These are phyloP conservation scores for Dinochytrium kinnereticum DNA, from an alignment of 371 early-diverging fungal genomes.

Conservation along the genomic window DNA sequence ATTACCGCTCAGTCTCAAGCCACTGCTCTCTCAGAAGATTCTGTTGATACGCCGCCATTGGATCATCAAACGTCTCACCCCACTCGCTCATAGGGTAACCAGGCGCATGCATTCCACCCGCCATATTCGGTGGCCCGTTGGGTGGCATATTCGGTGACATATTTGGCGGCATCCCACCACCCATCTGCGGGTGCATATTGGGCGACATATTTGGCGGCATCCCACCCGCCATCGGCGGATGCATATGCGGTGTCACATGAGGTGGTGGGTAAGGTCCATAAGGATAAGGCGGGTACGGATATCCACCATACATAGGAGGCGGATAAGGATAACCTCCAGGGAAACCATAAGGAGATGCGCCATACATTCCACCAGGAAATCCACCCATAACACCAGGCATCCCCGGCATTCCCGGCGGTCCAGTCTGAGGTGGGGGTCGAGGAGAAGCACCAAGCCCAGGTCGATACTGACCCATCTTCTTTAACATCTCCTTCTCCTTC, in stretches of 20 bases:
- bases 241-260: slow-evolving; percentile 24
- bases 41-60: slow-evolving; percentile 33
- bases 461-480: slow-evolving; percentile 43
- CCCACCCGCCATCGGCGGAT: slow-evolving; percentile 17
- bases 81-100: slow-evolving; percentile 31
- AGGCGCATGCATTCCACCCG: neutral
- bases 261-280: neutral
- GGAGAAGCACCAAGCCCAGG: slow-evolving; percentile 24
- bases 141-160: slow-evolving; percentile 18
- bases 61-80: slow-evolving; percentile 41
- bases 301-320: neutral
- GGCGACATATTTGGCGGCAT: slow-evolving; percentile 11
- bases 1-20: slow-evolving; percentile 46
- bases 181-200: slow-evolving; percentile 27
- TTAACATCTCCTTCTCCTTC: slow-evolving; percentile 47
- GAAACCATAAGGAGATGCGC: neutral
- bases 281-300: neutral
- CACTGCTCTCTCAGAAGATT: slow-evolving; percentile 39
- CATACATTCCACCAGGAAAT: neutral
- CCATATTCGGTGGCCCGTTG: slow-evolving; percentile 15
- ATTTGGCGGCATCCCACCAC: slow-evolving; percentile 22
- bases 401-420: neutral
- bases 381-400: neutral
- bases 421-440: neutral
- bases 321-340: slow-evolving; percentile 9